phyloP scores from a whole-genome alignment of 2,329 filamentous ascomycete genomes.

The Hypoxylon sp. region DNA sequence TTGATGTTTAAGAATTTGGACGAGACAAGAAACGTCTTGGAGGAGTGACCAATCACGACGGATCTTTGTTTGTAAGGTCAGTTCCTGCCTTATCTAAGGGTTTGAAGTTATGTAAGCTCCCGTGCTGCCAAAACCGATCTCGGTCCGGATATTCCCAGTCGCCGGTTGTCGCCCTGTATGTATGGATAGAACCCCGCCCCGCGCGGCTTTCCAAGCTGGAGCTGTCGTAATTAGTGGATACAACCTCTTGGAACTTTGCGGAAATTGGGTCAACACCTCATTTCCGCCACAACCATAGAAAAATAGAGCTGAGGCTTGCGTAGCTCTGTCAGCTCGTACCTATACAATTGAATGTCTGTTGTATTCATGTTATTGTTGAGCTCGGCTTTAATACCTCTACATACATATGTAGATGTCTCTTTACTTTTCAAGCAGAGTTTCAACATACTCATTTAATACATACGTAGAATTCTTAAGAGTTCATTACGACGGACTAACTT shows the following conservation, averaged over 20 bases:
- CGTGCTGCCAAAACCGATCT: neutral
- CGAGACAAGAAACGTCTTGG: slow-evolving; percentile 5
- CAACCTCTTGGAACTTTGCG: neutral
- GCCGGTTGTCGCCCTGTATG: slow-evolving; percentile 24
- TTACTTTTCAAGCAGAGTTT: neutral
- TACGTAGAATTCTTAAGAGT: neutral
- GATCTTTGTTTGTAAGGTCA: neutral
- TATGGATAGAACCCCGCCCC: neutral
- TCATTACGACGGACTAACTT: neutral
- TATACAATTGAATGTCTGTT: slow-evolving; percentile 11
- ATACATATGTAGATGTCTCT: too few relatives aligned
- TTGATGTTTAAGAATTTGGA: slow-evolving; percentile 27
- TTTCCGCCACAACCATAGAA: slow-evolving; percentile 19
- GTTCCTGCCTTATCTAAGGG: slow-evolving; percentile 24
- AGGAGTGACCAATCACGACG: slow-evolving; percentile 30
- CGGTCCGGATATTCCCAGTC: slow-evolving; percentile 32
- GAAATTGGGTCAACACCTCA: slow-evolving; percentile 30
- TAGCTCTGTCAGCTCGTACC: slow-evolving; percentile 38
- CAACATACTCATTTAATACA: neutral
- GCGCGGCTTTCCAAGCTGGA: neutral
- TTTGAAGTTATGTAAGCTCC: neutral
- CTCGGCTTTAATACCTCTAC: slow-evolving; percentile 8
- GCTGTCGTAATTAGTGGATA: slow-evolving; percentile 31
- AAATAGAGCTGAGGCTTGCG: slow-evolving; percentile 25
- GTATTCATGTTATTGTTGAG: neutral